phyloP scores from a whole-genome alignment of 1,284 basidiomycete genomes.

The Sanghuangporus sanghuang region DNA sequence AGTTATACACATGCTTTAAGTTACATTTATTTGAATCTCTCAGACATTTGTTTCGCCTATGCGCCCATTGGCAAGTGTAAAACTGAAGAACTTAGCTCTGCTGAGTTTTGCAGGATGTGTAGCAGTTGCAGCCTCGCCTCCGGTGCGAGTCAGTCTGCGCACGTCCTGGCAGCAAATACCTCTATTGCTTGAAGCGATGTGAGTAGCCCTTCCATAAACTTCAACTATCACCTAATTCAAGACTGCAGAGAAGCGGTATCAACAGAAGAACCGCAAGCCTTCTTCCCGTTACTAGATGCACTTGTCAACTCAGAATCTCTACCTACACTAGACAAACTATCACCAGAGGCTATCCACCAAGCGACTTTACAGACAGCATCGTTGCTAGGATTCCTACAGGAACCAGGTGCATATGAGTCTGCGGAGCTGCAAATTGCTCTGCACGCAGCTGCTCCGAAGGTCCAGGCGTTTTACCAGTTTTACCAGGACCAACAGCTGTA shows the following conservation, averaged over 20 bases:
- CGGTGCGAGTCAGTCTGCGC: slow-evolving; percentile 72
- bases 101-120: slow-evolving; percentile 5
- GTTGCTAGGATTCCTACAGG: slow-evolving; percentile 41
- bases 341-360: slow-evolving; percentile 51
- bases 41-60: neutral
- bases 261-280: slow-evolving; percentile 60
- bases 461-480: slow-evolving; percentile 69
- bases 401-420: slow-evolving; percentile 42
- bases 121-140: slow-evolving; percentile 43
- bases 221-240: neutral
- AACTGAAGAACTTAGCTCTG: neutral
- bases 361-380: slow-evolving; percentile 47
- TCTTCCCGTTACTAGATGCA: slow-evolving; percentile 64
- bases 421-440: slow-evolving; percentile 62
- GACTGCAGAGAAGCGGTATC: slow-evolving; percentile 50
- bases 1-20: neutral
- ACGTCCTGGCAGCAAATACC: slow-evolving; percentile 80
- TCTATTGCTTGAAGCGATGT: slow-evolving; percentile 80
- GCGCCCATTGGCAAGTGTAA: neutral
- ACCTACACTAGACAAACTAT: slow-evolving; percentile 30
- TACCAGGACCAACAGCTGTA: slow-evolving; percentile 39
- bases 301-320: slow-evolving; percentile 49
- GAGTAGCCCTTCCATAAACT: slow-evolving; percentile 28
- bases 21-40: neutral
- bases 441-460: slow-evolving; percentile 63